Evolutionary conservation across 192 early-diverging fungal species (phyloP).

Genomic region (Dimargaris cristalligena): DNA sequence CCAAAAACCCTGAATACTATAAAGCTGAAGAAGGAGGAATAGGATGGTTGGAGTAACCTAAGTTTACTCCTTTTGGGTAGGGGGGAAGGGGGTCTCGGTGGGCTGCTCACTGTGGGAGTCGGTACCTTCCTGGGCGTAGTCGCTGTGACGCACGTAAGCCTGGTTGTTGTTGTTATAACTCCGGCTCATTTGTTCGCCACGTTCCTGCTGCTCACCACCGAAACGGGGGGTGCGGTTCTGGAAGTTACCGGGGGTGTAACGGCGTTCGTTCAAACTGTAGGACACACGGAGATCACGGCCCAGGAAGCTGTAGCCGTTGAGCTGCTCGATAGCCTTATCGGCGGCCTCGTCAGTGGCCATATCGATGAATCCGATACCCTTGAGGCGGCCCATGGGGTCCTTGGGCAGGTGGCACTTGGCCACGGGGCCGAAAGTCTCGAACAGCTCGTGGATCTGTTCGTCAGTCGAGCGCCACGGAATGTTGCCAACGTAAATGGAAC

Average conservation of each 20-base stretch:
- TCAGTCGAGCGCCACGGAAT: slow-evolving; percentile 1
- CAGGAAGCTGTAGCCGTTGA: slow-evolving; percentile 6
- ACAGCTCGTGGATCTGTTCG: not conserved
- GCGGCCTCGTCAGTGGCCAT: not conserved
- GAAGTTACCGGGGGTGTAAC: not conserved
- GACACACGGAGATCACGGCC: slow-evolving; percentile 6
- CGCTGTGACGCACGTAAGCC: not conserved
- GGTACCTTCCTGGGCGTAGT: not conserved
- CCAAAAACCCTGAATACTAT: too few relatives aligned
- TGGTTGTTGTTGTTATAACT: not conserved
- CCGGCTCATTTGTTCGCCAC: not conserved
- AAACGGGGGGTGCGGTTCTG: not conserved
- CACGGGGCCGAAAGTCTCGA: not conserved
- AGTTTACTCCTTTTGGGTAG: too few relatives aligned
- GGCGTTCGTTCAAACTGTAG: slow-evolving; percentile 1
- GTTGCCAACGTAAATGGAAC: slow-evolving; percentile 8
- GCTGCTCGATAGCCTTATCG: not conserved
- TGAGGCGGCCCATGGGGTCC: not conserved
- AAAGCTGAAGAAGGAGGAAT: too few relatives aligned
- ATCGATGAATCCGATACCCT: not conserved
- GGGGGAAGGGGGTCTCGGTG: not conserved
- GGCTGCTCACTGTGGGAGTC: not conserved
- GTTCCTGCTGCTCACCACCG: not conserved
- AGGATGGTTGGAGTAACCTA: too few relatives aligned
- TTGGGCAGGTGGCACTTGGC: not conserved